These are phyloP conservation scores for Bertia moriformis DNA, from an alignment of 2,329 filamentous ascomycete species.

Conservation along the genomic window DNA sequence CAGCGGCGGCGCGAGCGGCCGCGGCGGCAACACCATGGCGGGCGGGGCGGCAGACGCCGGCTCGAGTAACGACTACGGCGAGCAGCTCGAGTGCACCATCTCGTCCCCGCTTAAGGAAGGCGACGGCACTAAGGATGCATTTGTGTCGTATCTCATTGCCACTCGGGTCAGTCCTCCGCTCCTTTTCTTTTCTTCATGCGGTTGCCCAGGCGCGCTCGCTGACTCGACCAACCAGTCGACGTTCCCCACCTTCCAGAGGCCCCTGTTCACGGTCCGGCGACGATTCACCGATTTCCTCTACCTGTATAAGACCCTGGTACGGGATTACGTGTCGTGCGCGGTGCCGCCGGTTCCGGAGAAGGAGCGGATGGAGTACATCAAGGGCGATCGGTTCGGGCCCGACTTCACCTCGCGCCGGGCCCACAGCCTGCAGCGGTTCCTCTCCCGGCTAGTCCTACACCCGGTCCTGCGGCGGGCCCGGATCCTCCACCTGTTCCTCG, in stretches of 20 bases:
- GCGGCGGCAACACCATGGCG: constrained; percentile 31
- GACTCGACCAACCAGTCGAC: constrained; percentile 49
- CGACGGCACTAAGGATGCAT: constrained; percentile 89
- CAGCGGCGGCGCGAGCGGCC: constrained; percentile 24
- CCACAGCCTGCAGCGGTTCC: constrained; percentile 80
- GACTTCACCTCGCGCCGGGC: constrained; percentile 85
- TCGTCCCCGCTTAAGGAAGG: constrained; percentile 81
- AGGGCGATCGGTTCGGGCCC: constrained; percentile 82
- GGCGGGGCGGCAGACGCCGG: constrained; percentile 41
- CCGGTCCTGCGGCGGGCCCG: constrained; percentile 72
- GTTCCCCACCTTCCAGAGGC: constrained; percentile 80
- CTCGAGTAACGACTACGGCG: constrained; percentile 54
- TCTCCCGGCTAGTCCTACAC: constrained; percentile 73
- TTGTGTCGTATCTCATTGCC: constrained; percentile 87
- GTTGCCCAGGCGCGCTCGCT: constrained; percentile 1
- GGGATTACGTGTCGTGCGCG: constrained; percentile 80
- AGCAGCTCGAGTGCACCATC: constrained; percentile 74
- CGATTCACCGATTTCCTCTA: constrained; percentile 98
- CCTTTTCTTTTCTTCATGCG: constrained; percentile 5
- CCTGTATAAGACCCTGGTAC: constrained; percentile 75
- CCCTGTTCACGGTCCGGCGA: constrained; percentile 65
- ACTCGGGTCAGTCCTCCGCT: constrained; percentile 50
- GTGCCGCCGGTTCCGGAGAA: constrained; percentile 93
- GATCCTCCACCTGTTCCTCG: constrained; percentile 78
- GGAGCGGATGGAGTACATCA: constrained; percentile 97